Percentiles rank a stretch among this genome's conserved stretches.
phyloP scores from a whole-genome alignment of 2,329 filamentous ascomycete genomes.

The Penicillium psychrosexuale region DNA sequence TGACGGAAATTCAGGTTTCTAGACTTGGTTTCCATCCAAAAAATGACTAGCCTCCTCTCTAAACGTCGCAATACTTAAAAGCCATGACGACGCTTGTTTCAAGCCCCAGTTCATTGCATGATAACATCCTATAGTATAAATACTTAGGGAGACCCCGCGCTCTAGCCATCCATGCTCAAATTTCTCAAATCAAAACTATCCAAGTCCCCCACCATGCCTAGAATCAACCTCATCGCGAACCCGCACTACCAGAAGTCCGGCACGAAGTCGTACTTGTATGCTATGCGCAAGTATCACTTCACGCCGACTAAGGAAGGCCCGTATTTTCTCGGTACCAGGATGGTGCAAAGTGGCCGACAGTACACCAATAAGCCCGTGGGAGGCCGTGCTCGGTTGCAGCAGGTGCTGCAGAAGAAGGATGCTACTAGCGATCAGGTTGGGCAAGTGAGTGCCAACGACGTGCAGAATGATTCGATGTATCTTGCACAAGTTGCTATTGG shows the following conservation, averaged over 20 bases:
- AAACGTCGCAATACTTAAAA: background rate
- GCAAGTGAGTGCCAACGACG: conserved; percentile 59
- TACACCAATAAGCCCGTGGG: conserved; percentile 47
- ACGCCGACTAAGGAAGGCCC: conserved; percentile 61
- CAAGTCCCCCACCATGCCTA: conserved; percentile 36
- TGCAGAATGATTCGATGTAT: conserved; percentile 66
- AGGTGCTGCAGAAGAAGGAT: conserved; percentile 51
- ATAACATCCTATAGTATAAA: background rate
- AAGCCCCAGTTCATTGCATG: background rate
- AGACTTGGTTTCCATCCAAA: background rate
- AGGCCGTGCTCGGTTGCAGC: conserved; percentile 48
- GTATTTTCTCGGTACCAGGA: conserved; percentile 52
- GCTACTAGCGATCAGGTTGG: conserved; percentile 38
- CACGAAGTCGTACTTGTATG: conserved; percentile 61
- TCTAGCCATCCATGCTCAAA: conserved; percentile 7
- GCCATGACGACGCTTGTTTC: background rate
- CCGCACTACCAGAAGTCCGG: conserved; percentile 58
- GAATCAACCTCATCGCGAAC: conserved; percentile 55
- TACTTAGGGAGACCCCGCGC: background rate
- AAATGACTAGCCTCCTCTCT: background rate
- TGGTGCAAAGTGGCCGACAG: conserved; percentile 50
- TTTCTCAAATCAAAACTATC: conserved; percentile 10
- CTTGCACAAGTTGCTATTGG: conserved; percentile 64
- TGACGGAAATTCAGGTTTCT: background rate
- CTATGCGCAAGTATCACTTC: conserved; percentile 62